A percentile compares a stretch with the other conserved stretches of the same genome.
Conservation (phyloP, 305 asterid genomes). For the Fraxinus floribunda region DNA sequence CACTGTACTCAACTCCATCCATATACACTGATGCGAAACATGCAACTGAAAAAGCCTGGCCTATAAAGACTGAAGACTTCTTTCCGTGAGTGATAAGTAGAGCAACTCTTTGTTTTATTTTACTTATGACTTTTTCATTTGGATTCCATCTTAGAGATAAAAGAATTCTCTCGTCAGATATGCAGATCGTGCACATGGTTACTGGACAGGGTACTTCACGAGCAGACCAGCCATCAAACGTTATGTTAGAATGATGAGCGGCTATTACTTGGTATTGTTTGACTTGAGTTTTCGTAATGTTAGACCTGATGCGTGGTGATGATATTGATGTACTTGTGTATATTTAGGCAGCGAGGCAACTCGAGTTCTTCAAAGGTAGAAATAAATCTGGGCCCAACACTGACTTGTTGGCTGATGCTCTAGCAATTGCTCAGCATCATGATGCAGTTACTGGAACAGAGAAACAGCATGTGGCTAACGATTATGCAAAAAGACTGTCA, state of each 20-base stretch:
- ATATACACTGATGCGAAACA: constrained; percentile 70
- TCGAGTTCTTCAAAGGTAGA: constrained; percentile 48
- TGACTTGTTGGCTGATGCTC: constrained; percentile 44
- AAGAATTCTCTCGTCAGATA: constrained; percentile 40
- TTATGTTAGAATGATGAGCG: constrained; percentile 66
- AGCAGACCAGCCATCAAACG: constrained; percentile 66
- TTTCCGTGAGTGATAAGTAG: constrained; percentile 57
- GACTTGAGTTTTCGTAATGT: constrained; percentile 2
- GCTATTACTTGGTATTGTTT: constrained; percentile 58
- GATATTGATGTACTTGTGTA: constrained; percentile 11
- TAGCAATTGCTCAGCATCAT: constrained; percentile 61
- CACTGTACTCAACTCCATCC: constrained; percentile 71
- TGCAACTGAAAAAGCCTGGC: constrained; percentile 57
- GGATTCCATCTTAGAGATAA: constrained; percentile 3
- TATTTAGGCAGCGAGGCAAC: constrained; percentile 50
- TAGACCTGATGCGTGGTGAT: constrained; percentile 1
- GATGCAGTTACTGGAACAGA: constrained; percentile 60
- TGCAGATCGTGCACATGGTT: constrained; percentile 59
- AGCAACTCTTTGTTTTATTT: constrained; percentile 6
- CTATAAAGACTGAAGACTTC: constrained; percentile 60
- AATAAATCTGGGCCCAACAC: constrained; percentile 36
- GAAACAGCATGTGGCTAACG: constrained; percentile 56
- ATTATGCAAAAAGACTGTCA: constrained; percentile 49
- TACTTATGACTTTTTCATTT: neutral
- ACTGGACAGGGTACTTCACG: constrained; percentile 79